phyloP scores from a whole-genome alignment of 805 yeast genomes.

The Suhomyces tanzawaensis region DNA sequence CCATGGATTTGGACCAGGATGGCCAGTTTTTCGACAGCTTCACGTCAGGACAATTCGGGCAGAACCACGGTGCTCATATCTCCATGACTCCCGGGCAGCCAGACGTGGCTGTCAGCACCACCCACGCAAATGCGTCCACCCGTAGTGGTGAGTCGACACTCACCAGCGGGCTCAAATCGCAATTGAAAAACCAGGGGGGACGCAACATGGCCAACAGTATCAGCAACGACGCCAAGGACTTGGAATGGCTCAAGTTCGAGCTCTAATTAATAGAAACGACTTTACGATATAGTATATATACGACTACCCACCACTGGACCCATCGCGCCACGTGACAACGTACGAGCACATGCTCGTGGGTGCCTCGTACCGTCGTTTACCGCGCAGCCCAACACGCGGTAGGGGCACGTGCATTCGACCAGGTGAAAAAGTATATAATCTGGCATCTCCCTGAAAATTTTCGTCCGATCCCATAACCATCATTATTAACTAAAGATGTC shows the following conservation, averaged over 20 bases:
- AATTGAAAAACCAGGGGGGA: slow-evolving; percentile 8
- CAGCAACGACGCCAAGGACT: slow-evolving; percentile 20
- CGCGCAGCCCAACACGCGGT: neutral
- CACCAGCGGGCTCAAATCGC: slow-evolving; percentile 14
- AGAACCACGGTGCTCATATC: neutral
- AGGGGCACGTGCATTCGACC: neutral
- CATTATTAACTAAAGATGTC: slow-evolving; percentile 23
- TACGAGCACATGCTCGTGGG: no score
- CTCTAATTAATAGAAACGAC: slow-evolving; percentile 11
- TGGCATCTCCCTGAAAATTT: slow-evolving; percentile 5
- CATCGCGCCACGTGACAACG: neutral
- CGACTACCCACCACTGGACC: neutral
- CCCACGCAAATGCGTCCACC: neutral
- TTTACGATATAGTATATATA: slow-evolving; percentile 2
- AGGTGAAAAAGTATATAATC: slow-evolving; percentile 4
- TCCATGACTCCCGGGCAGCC: neutral
- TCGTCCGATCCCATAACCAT: slow-evolving; percentile 3
- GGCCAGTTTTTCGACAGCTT: slow-evolving; percentile 10
- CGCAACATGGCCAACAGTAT: slow-evolving; percentile 5
- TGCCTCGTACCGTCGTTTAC: neutral
- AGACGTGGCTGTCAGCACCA: neutral
- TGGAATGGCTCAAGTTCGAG: slow-evolving; percentile 35
- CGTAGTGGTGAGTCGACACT: neutral
- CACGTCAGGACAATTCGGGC: neutral
- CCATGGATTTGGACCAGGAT: slow-evolving; percentile 2